Conservation (phyloP, 345 rosid genomes). For the Hibiscus tridactylites region DNA sequence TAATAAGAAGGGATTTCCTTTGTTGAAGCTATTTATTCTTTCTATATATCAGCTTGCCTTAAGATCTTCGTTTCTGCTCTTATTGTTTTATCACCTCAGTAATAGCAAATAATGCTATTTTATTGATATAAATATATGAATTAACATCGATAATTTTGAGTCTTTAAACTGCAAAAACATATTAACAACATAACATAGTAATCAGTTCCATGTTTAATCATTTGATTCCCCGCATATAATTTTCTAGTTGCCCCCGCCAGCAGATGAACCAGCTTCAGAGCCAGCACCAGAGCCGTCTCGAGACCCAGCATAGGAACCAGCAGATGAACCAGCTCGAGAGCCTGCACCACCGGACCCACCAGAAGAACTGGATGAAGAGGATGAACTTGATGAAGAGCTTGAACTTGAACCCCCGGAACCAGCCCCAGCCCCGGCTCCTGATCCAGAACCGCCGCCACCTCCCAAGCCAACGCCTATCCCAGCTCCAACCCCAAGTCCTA, state of each 20-base stretch:
- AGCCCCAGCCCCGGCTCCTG: slow-evolving; percentile 26
- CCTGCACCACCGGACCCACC: slow-evolving; percentile 22
- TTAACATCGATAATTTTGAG: too few species aligned
- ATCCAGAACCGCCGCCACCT: slow-evolving; percentile 38
- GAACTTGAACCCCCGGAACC: slow-evolving; percentile 34
- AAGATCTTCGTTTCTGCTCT: too few species aligned
- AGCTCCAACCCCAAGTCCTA: slow-evolving; percentile 19
- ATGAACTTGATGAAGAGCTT: slow-evolving; percentile 36
- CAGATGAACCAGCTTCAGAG: slow-evolving; percentile 27
- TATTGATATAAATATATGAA: too few species aligned
- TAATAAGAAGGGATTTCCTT: too few species aligned
- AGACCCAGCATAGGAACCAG: slow-evolving; percentile 12
- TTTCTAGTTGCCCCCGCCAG: not conserved
- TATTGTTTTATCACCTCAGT: too few species aligned
- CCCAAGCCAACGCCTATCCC: slow-evolving; percentile 29
- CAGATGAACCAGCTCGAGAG: slow-evolving; percentile 31
- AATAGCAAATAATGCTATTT: too few species aligned
- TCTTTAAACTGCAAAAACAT: too few species aligned
- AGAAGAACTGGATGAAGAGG: slow-evolving; percentile 26
- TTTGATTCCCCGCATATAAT: not conserved
- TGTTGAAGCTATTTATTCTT: too few species aligned
- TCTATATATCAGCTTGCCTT: too few species aligned
- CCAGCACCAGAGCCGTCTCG: slow-evolving; percentile 26
- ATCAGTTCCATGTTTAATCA: not conserved
- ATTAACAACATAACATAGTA: too few species aligned